Evolutionary conservation across 163 green algal genomes (phyloP).

Genomic region (Scenedesmus sp.): DNA sequence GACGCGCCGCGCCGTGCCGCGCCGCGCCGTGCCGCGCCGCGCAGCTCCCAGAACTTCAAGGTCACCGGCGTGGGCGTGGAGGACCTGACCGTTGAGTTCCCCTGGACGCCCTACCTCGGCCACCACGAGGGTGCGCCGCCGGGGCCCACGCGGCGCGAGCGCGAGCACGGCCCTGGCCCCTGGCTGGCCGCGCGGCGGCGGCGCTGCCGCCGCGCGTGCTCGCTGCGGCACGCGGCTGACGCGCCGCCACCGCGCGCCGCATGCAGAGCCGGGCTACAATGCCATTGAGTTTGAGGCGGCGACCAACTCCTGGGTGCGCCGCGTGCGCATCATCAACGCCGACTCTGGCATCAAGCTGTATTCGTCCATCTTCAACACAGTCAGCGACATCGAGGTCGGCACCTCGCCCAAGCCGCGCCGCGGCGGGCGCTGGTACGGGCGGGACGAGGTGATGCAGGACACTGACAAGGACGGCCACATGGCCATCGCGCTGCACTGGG

Average conservation of each 20-base stretch:
- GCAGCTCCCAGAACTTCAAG: slow-evolving; percentile 4
- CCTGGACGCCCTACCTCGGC: slow-evolving; percentile 31
- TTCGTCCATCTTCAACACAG: slow-evolving; percentile 16
- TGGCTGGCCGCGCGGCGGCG: no score
- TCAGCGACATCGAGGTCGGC: slow-evolving; percentile 12
- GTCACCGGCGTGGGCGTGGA: slow-evolving; percentile 33
- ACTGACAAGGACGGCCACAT: slow-evolving; percentile 28
- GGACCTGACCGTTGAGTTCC: slow-evolving; percentile 22
- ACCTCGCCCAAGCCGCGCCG: background rate
- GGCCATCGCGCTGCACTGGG: slow-evolving; percentile 26
- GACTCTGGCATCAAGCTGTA: slow-evolving; percentile 19
- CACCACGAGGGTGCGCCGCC: slow-evolving; percentile 21
- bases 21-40: background rate
- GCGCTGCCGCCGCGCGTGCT: background rate
- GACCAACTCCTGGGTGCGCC: slow-evolving; percentile 37
- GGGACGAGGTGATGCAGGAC: background rate
- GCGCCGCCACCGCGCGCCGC: no score
- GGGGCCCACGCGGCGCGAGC: no score
- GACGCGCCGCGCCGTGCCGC: no score
- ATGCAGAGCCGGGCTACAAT: slow-evolving; percentile 32
- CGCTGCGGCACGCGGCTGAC: no score
- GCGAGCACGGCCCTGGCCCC: no score
- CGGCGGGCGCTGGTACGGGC: slow-evolving; percentile 15
- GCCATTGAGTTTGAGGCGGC: slow-evolving; percentile 24
- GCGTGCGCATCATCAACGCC: slow-evolving; percentile 28